Evolutionary conservation across 2,329 filamentous ascomycete species (phyloP), one percentile per base, ranked within the genome.

Genomic region (Talaromyces pinophilus): DNA sequence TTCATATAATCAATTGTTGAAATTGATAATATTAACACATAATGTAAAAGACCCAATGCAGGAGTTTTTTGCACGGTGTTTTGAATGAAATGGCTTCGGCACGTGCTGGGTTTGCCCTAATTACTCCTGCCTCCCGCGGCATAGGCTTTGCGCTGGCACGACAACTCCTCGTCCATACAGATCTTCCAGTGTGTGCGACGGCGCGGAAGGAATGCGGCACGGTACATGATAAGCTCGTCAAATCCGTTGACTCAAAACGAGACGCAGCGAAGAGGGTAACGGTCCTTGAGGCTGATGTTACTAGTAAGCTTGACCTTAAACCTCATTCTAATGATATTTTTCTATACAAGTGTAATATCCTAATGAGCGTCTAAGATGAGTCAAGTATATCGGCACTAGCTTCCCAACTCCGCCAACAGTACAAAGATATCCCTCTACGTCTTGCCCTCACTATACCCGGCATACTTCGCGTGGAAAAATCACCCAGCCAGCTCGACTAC

Each of bases 391-490:
- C 80, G 46, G 72, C 79, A 57, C 83, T 85, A 46, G 87, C 90
- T 19, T 81, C 86, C 3, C 74, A 75, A 57, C 87, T 87, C 33
- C 79, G 79, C 25, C 73, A 79, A 6, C 78, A 86, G 8, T 90
- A 90, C 75, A 84, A 85, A 1, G 65, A 76, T 0, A 70, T 73
- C 70, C 87, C 90, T 70, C 84, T 95, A 13, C 90, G 88, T 67
- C 84, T 94, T 52, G 86, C 86, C 2, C 86, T 92, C 71, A 85
- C 86, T 35, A 79, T 93, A 2, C 90, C 92, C 0, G 92, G 92
- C 0, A 82, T 93, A 44, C 83, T 95, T 11, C 84, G 86, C 70
- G 87, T 91, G 0, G 92, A 96, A 74, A 92, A 90, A 76, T 86
- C 87, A 1, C 90, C 88, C 0, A 71, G 78, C 0, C 88, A 91